A percentile compares a stretch with the other conserved stretches of the same genome.
phyloP scores from a whole-genome alignment of 2,329 filamentous ascomycete species.

The Ophiocordyceps camponoti-leonardi region DNA sequence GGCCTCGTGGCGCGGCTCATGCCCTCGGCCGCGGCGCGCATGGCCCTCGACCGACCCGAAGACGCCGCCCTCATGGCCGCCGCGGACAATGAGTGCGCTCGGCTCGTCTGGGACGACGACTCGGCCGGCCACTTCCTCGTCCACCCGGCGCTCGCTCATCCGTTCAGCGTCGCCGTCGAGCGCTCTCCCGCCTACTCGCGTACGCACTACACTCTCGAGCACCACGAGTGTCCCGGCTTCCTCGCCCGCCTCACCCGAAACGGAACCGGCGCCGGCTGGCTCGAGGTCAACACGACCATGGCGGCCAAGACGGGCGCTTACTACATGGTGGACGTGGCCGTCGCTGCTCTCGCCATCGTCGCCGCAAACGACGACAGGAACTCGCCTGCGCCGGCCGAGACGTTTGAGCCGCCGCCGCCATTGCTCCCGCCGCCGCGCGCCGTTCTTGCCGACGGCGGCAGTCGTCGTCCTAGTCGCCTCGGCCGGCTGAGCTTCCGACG shows the following conservation, averaged over 20 bases:
- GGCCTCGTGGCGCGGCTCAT: slow-evolving; percentile 53
- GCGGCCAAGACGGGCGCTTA: slow-evolving; percentile 41
- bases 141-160: slow-evolving; percentile 44
- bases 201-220: slow-evolving; percentile 47
- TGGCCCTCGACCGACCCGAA: slow-evolving; percentile 41
- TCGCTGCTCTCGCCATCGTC: slow-evolving; percentile 41
- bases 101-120: slow-evolving; percentile 55
- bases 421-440: slow-evolving; percentile 4
- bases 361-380: slow-evolving; percentile 39
- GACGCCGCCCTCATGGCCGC: slow-evolving; percentile 42
- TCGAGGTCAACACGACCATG: slow-evolving; percentile 44
- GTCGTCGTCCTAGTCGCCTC: slow-evolving; percentile 7
- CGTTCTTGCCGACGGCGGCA: slow-evolving; percentile 7
- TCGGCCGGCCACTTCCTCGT: slow-evolving; percentile 41
- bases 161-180: slow-evolving; percentile 43
- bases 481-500: slow-evolving; percentile 13
- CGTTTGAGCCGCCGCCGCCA: slow-evolving; percentile 41
- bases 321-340: slow-evolving; percentile 45
- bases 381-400: slow-evolving; percentile 21
- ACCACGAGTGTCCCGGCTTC: slow-evolving; percentile 42
- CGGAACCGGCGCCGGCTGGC: slow-evolving; percentile 38
- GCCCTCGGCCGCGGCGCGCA: slow-evolving; percentile 44
- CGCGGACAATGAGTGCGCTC: slow-evolving; percentile 51
- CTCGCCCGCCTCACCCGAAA: slow-evolving; percentile 43
- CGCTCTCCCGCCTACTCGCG: slow-evolving; percentile 41